Base-by-base conservation (phyloP, 1,284 basidiomycete genomes). In the Exobasidium rhododendri region DNA sequence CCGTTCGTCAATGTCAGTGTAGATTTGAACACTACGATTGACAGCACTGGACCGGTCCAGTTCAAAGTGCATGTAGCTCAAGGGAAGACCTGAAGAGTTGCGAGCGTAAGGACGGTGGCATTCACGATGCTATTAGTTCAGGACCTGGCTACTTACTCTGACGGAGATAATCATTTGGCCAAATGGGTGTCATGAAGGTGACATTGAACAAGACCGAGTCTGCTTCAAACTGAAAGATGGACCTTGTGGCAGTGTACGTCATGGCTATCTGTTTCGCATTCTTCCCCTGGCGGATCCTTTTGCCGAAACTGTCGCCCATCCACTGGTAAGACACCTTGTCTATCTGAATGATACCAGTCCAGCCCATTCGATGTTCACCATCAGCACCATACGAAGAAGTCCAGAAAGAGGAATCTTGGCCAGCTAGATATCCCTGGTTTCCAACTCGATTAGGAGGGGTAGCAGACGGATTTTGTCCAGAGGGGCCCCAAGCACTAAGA, bases 271-370 rank as follows among this genome's bases (percentile, higher is more conserved):
- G 77, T 22, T 50, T 67, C 47, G 77, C 77, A 30, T 69, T 70
- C 28, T 53, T 54, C 30, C 73, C 71, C 6, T 67, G 59, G 35
- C 63, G 62, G 6, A 77, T 70, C 1, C 69, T 63, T 31, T 64
- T 77, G 53, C 74, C 74, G 49, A 75, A 77, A 26, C 68, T 73
- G 32, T 73, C 66, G 52, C 74, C 74, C 71, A 75, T 73, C 71
- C 73, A 77, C 32, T 77, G 69, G 53, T 75, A 75, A 17, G 71
- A 73, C 50, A 59, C 61, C 24, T 66, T 66, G 63, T 77, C 70
- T 49, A 77, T 61, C 20, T 71, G 67, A 45, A 77, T 72, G 58
- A 68, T 70, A 44, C 74, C 74, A 45, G 65, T 62, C 70, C 71
- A 75, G 22, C 69, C 73, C 3, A 77, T 63, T 22, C 74, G 67